phyloP scores from a whole-genome alignment of 495 filamentous ascomycete species.

The Neurospora sp. region DNA sequence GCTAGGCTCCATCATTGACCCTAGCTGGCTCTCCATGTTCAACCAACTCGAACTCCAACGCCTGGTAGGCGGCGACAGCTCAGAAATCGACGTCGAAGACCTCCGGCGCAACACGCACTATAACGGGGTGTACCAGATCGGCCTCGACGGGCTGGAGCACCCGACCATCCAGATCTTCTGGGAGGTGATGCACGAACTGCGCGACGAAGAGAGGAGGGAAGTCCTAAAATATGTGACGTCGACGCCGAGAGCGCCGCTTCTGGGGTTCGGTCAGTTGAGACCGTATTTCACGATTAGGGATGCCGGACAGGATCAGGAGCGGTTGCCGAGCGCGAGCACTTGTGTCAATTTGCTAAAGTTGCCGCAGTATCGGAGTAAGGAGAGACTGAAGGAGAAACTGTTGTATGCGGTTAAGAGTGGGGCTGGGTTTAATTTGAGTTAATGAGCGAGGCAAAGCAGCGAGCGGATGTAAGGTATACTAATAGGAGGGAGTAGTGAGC shows the following conservation, averaged over 20 bases:
- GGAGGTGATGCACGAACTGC: slow-evolving; percentile 71
- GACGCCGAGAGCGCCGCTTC: slow-evolving; percentile 80
- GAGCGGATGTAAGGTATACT: not conserved
- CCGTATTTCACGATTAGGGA: slow-evolving; percentile 88
- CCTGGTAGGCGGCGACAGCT: slow-evolving; percentile 74
- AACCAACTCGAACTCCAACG: slow-evolving; percentile 92
- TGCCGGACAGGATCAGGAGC: slow-evolving; percentile 63
- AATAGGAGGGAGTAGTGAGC: too few relatives aligned
- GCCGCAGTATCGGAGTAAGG: slow-evolving; percentile 62
- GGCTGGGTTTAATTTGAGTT: slow-evolving; percentile 92
- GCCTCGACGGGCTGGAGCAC: slow-evolving; percentile 80
- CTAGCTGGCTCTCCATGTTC: slow-evolving; percentile 95
- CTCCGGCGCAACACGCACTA: slow-evolving; percentile 79
- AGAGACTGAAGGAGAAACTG: slow-evolving; percentile 61
- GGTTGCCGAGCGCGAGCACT: slow-evolving; percentile 90
- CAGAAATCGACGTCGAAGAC: slow-evolving; percentile 80
- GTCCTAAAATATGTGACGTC: slow-evolving; percentile 95
- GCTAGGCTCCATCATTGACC: slow-evolving; percentile 78
- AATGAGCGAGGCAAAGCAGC: not conserved
- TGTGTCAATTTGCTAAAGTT: slow-evolving; percentile 95
- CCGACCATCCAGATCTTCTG: slow-evolving; percentile 80
- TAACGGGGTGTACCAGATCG: slow-evolving; percentile 76
- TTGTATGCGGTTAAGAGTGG: slow-evolving; percentile 86
- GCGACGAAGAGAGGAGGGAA: slow-evolving; percentile 64
- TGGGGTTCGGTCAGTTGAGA: slow-evolving; percentile 80